phyloP scores from a whole-genome alignment of 345 rosid genomes.

The Ceriops zippeliana region DNA sequence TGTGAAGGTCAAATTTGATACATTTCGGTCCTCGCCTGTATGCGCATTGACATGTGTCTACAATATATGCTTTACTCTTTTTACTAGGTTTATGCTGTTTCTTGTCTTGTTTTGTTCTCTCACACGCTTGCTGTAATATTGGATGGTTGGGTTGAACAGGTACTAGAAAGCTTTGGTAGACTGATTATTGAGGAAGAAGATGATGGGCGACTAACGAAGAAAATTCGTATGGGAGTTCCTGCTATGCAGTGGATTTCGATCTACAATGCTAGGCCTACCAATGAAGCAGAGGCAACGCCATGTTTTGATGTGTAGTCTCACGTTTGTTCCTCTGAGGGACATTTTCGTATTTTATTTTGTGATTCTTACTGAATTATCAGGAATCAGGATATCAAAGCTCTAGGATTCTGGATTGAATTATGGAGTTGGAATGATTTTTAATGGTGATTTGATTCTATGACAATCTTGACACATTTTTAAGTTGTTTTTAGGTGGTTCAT shows the following conservation, averaged over 20 bases:
- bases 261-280: conserved; percentile 33
- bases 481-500: too few species aligned
- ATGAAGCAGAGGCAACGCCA: conserved; percentile 29
- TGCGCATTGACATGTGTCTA: too few species aligned
- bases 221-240: conserved; percentile 35
- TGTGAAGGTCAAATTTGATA: too few species aligned
- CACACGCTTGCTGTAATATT: not conserved
- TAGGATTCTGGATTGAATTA: too few species aligned
- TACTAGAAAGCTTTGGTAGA: conserved; percentile 15
- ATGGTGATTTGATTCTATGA: too few species aligned
- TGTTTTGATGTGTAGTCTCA: not conserved
- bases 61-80: too few species aligned
- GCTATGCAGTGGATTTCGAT: conserved; percentile 34
- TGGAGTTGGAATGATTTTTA: too few species aligned
- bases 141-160: not conserved
- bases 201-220: conserved; percentile 33
- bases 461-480: too few species aligned
- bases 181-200: conserved; percentile 30
- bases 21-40: too few species aligned
- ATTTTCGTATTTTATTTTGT: not conserved
- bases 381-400: too few species aligned
- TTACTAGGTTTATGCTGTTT: not conserved
- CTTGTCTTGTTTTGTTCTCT: not conserved
- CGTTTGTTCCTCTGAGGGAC: not conserved
- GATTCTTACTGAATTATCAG: not conserved